Evolutionary conservation across 2,329 filamentous ascomycete genomes (phyloP), one percentile per base, ranked within the genome.

Genomic region (Cladorrhinum sp.): DNA sequence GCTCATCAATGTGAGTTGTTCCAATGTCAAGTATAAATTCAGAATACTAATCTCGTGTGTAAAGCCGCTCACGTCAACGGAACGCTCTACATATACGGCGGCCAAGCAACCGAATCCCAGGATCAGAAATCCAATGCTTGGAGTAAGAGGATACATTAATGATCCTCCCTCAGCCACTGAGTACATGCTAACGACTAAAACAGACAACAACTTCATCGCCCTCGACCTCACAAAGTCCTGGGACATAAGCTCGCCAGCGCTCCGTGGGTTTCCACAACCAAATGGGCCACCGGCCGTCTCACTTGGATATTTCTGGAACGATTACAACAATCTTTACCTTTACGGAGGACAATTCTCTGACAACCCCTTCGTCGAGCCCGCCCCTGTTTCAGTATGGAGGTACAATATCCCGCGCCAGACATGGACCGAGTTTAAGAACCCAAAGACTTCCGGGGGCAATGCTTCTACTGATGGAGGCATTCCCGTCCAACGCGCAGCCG

Each of bases 331-430:
- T 12, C 77, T 93, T 0, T 92, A 82, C 69, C 80, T 92, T 3
- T 93, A 92, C 66, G 90, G 90, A 18, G 90, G 90, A 18, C 80
- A 91, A 66, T 91, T 88, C 68, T 87, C 87, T 0, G 87, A 90
- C 65, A 80, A 78, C 14, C 86, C 88, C 0, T 74, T 77, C 6
- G 76, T 74, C 5, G 74, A 81, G 0, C 89, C 89, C 0, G 76
- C 78, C 1, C 76, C 84, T 0, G 82, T 87, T 57, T 85, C 87
- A 0, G 77, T 88, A 1, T 92, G 90, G 90, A 80, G 86, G 69
- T 93, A 92, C 72, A 79, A 85, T 54, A 86, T 92, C 66, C 71
- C 71, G 9, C 79, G 79, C 8, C 75, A 78, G 30, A 73, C 76
- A 1, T 92, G 89, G 89, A 80, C 78, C 1, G 86, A 91, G 70